phyloP scores from a whole-genome alignment of 768 basidiomycete species.

The Pisolithus orientalis region DNA sequence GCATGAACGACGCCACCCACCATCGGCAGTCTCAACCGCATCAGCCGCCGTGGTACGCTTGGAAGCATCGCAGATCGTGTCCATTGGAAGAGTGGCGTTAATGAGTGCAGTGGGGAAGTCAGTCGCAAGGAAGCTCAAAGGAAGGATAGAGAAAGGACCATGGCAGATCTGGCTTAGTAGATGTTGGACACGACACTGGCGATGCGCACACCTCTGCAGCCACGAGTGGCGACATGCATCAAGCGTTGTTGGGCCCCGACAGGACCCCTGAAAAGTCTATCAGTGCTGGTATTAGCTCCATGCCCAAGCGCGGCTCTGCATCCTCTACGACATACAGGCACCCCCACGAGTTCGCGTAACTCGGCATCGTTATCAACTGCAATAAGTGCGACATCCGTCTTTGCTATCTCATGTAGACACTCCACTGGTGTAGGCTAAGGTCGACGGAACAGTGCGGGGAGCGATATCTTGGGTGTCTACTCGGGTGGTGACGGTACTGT shows the following conservation, averaged over 20 bases:
- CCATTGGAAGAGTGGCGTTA: constrained; percentile 73
- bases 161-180: constrained; percentile 31
- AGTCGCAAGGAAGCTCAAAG: constrained; percentile 32
- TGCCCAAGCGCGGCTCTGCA: constrained; percentile 82
- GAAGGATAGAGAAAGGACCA: constrained; percentile 43
- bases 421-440: constrained; percentile 55
- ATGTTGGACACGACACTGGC: constrained; percentile 30
- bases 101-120: constrained; percentile 27
- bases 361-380: constrained; percentile 76
- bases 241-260: constrained; percentile 40
- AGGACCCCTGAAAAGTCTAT: constrained; percentile 65
- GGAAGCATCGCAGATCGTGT: constrained; percentile 45
- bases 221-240: constrained; percentile 54
- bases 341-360: constrained; percentile 79
- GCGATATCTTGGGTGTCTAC: constrained; percentile 74
- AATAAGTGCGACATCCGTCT: constrained; percentile 73
- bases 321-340: constrained; percentile 84
- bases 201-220: constrained; percentile 39
- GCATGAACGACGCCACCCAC: constrained; percentile 81
- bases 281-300: constrained; percentile 64
- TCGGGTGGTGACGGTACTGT: constrained; percentile 56
- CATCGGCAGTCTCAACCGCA: constrained; percentile 63
- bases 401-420: constrained; percentile 56
- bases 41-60: constrained; percentile 73
- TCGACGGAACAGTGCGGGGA: constrained; percentile 77